Percentiles rank a stretch among this genome's conserved stretches.
These are phyloP conservation scores for Xylaria sp. DNA, from an alignment of 2,329 filamentous ascomycete genomes.

Conservation along the genomic window DNA sequence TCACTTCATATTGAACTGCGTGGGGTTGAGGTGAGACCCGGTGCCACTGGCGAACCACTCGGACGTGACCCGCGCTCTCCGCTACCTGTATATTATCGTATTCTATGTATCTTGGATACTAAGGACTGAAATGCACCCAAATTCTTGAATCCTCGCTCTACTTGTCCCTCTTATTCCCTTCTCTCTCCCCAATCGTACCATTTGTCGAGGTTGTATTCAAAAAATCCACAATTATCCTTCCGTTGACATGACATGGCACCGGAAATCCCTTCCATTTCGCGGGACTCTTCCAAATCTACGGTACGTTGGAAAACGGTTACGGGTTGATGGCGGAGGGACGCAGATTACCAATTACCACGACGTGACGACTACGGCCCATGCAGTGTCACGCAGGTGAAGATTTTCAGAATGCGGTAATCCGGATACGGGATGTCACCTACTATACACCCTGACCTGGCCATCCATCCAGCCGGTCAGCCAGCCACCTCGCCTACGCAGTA, in stretches of 20 bases:
- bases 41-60: not conserved
- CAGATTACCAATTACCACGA: conserved; percentile 10
- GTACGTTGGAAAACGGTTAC: not conserved
- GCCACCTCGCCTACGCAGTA: conserved; percentile 2
- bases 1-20: not conserved
- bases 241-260: not conserved
- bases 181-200: not conserved
- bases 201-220: not conserved
- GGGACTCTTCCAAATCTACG: not conserved
- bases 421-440: conserved; percentile 20
- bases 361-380: conserved; percentile 20
- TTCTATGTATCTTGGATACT: not conserved
- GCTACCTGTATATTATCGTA: conserved; percentile 17
- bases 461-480: not conserved
- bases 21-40: not conserved
- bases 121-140: not conserved
- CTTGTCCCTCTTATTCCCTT: not conserved
- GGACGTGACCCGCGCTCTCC: conserved; percentile 3
- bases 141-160: not conserved
- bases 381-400: conserved; percentile 22
- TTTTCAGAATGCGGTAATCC: conserved; percentile 26
- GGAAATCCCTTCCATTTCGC: no score
- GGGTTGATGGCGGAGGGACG: not conserved
- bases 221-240: not conserved
- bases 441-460: not conserved